These are phyloP conservation scores for Penicillium sp. DNA, from an alignment of 2,329 filamentous ascomycete species.

Conservation along the genomic window DNA sequence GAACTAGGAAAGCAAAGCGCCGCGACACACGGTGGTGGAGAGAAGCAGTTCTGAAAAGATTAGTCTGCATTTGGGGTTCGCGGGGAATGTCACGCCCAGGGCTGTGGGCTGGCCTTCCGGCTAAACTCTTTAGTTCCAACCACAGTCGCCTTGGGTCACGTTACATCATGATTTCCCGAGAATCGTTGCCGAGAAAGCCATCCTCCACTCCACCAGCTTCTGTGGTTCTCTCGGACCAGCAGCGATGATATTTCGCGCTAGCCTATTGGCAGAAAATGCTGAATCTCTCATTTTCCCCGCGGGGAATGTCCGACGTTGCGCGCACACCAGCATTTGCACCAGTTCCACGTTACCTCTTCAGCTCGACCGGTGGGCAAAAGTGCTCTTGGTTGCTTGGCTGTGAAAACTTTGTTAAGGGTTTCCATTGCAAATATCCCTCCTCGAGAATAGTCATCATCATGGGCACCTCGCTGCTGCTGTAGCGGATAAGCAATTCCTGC, in stretches of 20 bases:
- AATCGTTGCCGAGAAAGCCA: conserved; percentile 5
- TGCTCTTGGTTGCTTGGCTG: conserved; percentile 5
- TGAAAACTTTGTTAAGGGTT: conserved; percentile 2
- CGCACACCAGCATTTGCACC: not conserved
- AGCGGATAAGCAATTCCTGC: conserved; percentile 25
- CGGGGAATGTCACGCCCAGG: conserved; percentile 14
- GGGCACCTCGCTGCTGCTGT: not conserved
- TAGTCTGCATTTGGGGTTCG: conserved; percentile 4
- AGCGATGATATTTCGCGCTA: not conserved
- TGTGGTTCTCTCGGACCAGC: not conserved
- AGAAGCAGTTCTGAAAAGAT: not conserved
- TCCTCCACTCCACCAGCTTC: conserved; percentile 1
- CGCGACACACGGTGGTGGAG: conserved; percentile 8
- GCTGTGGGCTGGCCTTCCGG: too few relatives aligned
- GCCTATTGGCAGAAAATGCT: conserved; percentile 12
- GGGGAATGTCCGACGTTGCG: conserved; percentile 18
- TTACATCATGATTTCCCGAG: not conserved
- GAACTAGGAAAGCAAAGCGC: not conserved
- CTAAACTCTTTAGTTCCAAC: too few relatives aligned
- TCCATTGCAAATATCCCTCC: not conserved
- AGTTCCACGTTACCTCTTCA: conserved; percentile 8
- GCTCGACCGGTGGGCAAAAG: conserved; percentile 13
- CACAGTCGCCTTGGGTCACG: too few relatives aligned
- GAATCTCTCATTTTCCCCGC: conserved; percentile 17
- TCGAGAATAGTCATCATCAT: not conserved